Base-by-base conservation (phyloP, 805 yeast species). In the Candida qinlingensis region DNA sequence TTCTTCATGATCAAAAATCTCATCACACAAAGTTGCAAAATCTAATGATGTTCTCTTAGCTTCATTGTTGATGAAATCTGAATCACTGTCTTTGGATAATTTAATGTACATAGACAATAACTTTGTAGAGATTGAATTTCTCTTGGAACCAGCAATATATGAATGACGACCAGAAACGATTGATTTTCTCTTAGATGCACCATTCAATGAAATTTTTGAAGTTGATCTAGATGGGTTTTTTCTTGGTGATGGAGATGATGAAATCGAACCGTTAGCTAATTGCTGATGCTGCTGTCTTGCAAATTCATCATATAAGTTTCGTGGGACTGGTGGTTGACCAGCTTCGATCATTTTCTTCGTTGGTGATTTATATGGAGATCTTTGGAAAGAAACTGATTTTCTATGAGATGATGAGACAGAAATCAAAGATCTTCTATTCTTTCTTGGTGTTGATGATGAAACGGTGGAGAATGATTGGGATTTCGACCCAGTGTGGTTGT, bases 21-120 rank as follows among this genome's bases (percentile, higher is more conserved):
- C 81, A 67, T 85, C 92, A 70, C 89, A 83, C 39, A 85, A 69
- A 3, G 85, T 77, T 10, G 90, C 94, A 70, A 85, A 85, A 53
- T 85, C 86, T 12, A 87, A 81, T 36, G 87, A 81, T 2, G 91
- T 83, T 65, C 94, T 74, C 65, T 79, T 83, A 6, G 89, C 82
- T 62, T 81, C 87, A 58, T 77, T 80, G 57, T 83, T 87, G 65
- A 84, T 77, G 56, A 77, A 77, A 57, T 81, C 85, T 81, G 87
- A 79, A 51, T 80, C 85, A 39, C 76, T 73, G 47, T 72, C 75
- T 41, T 74, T 74, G 4, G 87, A 75, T 51, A 85, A 67, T 60
- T 81, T 83, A 34, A 92, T 88, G 64, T 85, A 85, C 0, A 89
- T 81, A 1, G 89, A 77, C 50, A 85, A 74, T 52, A 85, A 64